Percentiles rank a stretch among this genome's conserved stretches.
Conservation (phyloP, 371 early-diverging fungal genomes). For the Dichotomocladium elegans region DNA sequence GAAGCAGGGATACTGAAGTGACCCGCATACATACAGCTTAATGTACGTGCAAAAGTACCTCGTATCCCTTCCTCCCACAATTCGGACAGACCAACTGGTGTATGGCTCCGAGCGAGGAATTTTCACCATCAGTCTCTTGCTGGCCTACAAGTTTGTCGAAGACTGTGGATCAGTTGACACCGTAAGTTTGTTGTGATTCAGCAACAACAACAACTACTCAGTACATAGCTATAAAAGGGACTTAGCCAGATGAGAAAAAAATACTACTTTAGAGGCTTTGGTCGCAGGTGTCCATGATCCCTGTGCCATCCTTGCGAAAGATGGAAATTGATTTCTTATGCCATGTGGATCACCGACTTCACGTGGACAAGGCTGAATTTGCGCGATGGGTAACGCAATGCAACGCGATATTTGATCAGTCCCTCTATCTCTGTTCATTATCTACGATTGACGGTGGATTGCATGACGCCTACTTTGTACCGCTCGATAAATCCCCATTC, state of each 20-base stretch:
- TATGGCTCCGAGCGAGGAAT: conserved; percentile 22
- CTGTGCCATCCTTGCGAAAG: background rate
- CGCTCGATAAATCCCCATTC: no score
- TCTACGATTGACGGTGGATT: no score
- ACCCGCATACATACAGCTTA: conserved; percentile 12
- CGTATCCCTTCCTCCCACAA: background rate
- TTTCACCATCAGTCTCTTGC: conserved; percentile 23
- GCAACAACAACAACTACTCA: no score
- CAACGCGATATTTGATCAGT: conserved; percentile 3
- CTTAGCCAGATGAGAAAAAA: no score
- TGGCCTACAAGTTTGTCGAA: conserved; percentile 32
- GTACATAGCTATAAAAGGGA: no score
- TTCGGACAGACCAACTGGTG: conserved; percentile 13
- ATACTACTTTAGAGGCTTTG: conserved; percentile 12
- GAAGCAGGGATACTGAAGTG: background rate
- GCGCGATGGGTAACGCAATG: conserved; percentile 1
- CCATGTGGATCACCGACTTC: conserved; percentile 3
- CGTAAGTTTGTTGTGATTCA: conserved; percentile 13
- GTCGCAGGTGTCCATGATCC: conserved; percentile 13
- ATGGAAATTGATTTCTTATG: conserved; percentile 5
- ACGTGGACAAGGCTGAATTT: conserved; percentile 1
- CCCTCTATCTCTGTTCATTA: background rate
- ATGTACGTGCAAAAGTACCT: conserved; percentile 22
- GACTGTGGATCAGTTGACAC: conserved; percentile 23
- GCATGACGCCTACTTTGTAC: no score